These are phyloP conservation scores for Pseudopyrenochaeta lycopersici DNA, from an alignment of 2,329 filamentous ascomycete species.

Conservation along the genomic window DNA sequence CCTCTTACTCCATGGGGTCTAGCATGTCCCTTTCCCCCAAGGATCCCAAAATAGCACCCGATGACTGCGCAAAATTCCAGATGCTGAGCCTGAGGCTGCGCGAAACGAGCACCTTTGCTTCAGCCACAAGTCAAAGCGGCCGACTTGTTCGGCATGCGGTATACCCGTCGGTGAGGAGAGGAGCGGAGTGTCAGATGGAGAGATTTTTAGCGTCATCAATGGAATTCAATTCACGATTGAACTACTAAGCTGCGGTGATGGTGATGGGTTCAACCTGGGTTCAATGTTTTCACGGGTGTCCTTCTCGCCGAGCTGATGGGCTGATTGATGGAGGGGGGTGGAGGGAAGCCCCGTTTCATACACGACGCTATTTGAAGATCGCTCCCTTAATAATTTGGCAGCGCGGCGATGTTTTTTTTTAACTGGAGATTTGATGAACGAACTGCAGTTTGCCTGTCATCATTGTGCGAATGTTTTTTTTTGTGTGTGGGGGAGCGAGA, in stretches of 20 bases:
- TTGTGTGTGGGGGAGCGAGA: no score
- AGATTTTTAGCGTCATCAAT: no score
- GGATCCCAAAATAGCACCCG: not conserved
- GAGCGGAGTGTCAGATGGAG: no score
- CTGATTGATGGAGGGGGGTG: not conserved
- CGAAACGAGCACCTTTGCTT: not conserved
- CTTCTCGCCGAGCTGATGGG: slow-evolving; percentile 1
- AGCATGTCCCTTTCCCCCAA: not conserved
- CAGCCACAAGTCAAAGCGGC: not conserved
- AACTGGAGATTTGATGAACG: not conserved
- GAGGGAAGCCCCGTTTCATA: not conserved
- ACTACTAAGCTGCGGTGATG: no score
- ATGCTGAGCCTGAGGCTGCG: not conserved
- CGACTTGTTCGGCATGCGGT: no score
- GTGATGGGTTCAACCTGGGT: not conserved
- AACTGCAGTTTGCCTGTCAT: not conserved
- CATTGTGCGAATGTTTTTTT: not conserved
- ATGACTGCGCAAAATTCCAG: slow-evolving; percentile 1
- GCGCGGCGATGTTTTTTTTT: no score
- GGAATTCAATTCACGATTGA: no score
- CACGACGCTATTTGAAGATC: not conserved
- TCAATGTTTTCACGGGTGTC: not conserved
- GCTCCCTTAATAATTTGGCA: not conserved
- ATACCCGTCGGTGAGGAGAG: no score
- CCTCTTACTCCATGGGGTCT: slow-evolving; percentile 1